Evolutionary conservation across 1,284 basidiomycete species (phyloP).

Genomic region (Fomes fomentarius): DNA sequence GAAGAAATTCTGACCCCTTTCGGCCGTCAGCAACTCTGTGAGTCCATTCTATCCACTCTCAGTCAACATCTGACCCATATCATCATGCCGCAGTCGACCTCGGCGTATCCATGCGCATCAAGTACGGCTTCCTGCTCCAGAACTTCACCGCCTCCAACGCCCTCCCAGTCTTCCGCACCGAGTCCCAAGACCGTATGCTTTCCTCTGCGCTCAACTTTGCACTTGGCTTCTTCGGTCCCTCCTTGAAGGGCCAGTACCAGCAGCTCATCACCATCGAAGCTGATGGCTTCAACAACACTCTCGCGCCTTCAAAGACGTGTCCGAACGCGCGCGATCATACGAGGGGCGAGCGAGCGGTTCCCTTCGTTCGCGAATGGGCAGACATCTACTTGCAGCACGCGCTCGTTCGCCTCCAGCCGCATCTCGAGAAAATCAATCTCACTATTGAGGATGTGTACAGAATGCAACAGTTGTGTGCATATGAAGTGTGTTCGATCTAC

Average conservation of each 20-base stretch:
- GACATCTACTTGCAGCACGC: slow-evolving; percentile 73
- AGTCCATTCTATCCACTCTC: neutral
- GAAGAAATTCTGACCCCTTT: slow-evolving; percentile 84
- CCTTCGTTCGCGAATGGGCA: slow-evolving; percentile 68
- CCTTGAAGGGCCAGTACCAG: slow-evolving; percentile 78
- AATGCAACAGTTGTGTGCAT: slow-evolving; percentile 83
- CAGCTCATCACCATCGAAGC: slow-evolving; percentile 82
- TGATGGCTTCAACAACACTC: slow-evolving; percentile 77
- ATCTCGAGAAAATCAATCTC: slow-evolving; percentile 67
- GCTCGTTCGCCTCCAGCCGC: slow-evolving; percentile 57
- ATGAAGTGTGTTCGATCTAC: slow-evolving; percentile 77
- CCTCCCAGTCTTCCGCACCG: slow-evolving; percentile 86
- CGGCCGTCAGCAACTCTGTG: slow-evolving; percentile 79
- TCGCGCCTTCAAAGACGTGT: slow-evolving; percentile 77
- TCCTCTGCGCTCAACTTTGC: slow-evolving; percentile 85
- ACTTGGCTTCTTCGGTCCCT: slow-evolving; percentile 86
- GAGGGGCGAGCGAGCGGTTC: slow-evolving; percentile 59
- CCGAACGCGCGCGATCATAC: slow-evolving; percentile 52
- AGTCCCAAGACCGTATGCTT: slow-evolving; percentile 87
- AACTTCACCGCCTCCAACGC: slow-evolving; percentile 75
- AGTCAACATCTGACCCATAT: neutral
- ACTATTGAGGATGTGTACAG: slow-evolving; percentile 72
- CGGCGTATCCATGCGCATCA: slow-evolving; percentile 72
- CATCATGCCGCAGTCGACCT: slow-evolving; percentile 58
- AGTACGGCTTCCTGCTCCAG: slow-evolving; percentile 81